These are phyloP conservation scores for Psilocybe cubensis DNA, from an alignment of 768 basidiomycete genomes.

Conservation along the genomic window DNA sequence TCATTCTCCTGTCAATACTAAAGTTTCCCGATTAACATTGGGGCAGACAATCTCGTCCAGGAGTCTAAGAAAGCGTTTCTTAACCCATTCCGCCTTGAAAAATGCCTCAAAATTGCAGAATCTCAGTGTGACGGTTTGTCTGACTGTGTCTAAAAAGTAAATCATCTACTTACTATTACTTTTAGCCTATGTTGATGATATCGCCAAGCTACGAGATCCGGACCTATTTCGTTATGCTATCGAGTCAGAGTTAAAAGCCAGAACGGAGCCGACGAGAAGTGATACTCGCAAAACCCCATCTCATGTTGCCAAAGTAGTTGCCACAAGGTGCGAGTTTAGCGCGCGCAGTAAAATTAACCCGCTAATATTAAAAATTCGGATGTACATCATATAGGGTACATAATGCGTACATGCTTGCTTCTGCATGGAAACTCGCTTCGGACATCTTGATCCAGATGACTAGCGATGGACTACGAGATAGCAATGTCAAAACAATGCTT, in stretches of 20 bases:
- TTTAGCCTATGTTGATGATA: conserved; percentile 70
- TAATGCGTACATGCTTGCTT: conserved; percentile 82
- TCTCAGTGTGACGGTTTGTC: conserved; percentile 71
- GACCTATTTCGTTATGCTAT: conserved; percentile 64
- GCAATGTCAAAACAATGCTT: conserved; percentile 55
- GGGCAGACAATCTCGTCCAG: conserved; percentile 67
- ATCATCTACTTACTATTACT: not conserved
- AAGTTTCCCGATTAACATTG: conserved; percentile 14
- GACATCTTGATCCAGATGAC: conserved; percentile 59
- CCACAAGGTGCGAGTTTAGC: conserved; percentile 50
- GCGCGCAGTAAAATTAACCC: not conserved
- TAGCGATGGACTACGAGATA: conserved; percentile 57
- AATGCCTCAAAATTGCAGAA: conserved; percentile 69
- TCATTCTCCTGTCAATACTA: not conserved
- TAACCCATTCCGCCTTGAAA: conserved; percentile 65
- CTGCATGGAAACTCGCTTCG: conserved; percentile 78
- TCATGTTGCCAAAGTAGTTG: conserved; percentile 59
- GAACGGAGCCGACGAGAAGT: conserved; percentile 39
- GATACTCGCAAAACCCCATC: conserved; percentile 44
- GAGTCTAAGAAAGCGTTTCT: conserved; percentile 61
- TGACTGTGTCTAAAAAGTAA: not conserved
- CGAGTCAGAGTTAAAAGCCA: conserved; percentile 56
- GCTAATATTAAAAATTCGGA: not conserved
- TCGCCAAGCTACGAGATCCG: conserved; percentile 66
- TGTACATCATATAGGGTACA: conserved; percentile 58